A percentile compares a stretch with the other conserved stretches of the same genome.
Evolutionary conservation across 176 grass and related monocot species (phyloP).

Genomic region (Lolium perenne): DNA sequence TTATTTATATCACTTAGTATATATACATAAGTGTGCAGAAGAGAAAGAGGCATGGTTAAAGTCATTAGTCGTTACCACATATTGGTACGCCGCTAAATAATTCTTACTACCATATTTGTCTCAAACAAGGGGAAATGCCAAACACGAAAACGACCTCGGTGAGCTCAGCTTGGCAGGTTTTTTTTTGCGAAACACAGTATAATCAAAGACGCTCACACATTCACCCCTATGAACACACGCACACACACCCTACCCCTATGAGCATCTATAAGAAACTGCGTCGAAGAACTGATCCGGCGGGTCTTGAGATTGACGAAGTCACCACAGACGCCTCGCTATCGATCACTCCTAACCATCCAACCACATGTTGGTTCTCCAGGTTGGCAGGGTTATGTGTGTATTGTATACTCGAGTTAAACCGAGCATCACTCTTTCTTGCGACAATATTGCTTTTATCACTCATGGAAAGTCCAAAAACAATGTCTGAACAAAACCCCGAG

Average conservation of each 20-base stretch:
- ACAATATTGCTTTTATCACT: background rate
- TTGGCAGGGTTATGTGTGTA: background rate
- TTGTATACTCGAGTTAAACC: background rate
- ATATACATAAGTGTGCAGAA: too few relatives aligned
- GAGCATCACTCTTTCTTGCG: background rate
- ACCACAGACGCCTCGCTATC: too few relatives aligned
- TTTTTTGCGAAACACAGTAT: too few relatives aligned
- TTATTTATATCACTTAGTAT: too few relatives aligned
- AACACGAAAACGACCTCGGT: accelerated
- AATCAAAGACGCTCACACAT: too few relatives aligned
- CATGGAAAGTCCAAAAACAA: background rate
- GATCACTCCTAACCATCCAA: too few relatives aligned
- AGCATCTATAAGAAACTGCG: too few relatives aligned
- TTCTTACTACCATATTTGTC: background rate
- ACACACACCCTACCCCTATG: too few relatives aligned
- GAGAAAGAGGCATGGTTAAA: background rate
- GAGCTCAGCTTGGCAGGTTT: background rate
- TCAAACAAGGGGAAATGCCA: background rate
- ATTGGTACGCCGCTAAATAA: background rate
- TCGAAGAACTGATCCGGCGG: too few relatives aligned
- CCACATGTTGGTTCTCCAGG: too few relatives aligned
- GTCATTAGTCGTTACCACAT: background rate
- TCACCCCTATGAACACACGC: too few relatives aligned
- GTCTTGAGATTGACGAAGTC: too few relatives aligned
- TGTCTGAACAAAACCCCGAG: background rate